Evolutionary conservation across 805 yeast species (phyloP).

Genomic region (Kuraishia borneana): DNA sequence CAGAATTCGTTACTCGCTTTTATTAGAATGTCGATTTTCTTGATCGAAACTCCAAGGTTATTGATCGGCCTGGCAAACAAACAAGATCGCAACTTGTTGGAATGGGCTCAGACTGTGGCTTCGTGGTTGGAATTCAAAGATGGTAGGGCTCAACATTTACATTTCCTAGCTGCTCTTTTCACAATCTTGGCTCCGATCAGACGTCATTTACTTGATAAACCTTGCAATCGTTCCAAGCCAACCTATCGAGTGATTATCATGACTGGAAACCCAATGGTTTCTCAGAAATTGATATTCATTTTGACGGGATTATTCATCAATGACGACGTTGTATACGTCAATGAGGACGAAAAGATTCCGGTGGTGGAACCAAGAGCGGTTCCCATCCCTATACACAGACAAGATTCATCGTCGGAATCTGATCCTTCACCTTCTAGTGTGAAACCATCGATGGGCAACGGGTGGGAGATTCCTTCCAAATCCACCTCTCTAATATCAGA

Average conservation of each 20-base stretch:
- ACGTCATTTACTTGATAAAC: slow-evolving; percentile 21
- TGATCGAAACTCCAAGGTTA: slow-evolving; percentile 34
- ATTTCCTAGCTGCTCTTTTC: slow-evolving; percentile 36
- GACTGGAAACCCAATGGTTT: slow-evolving; percentile 47
- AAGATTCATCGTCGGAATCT: background rate
- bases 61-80: slow-evolving; percentile 28
- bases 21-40: slow-evolving; percentile 24
- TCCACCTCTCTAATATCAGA: slow-evolving; percentile 11
- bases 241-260: slow-evolving; percentile 34
- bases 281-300: slow-evolving; percentile 41
- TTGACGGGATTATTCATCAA: slow-evolving; percentile 38
- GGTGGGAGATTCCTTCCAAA: slow-evolving; percentile 32
- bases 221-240: slow-evolving; percentile 15
- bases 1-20: slow-evolving; percentile 23
- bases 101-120: slow-evolving; percentile 41
- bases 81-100: slow-evolving; percentile 24
- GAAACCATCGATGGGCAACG: slow-evolving; percentile 9
- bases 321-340: slow-evolving; percentile 9
- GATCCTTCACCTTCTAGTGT: background rate
- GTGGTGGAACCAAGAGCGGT: background rate
- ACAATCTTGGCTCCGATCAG: slow-evolving; percentile 32
- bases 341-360: slow-evolving; percentile 3
- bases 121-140: slow-evolving; percentile 49
- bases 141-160: slow-evolving; percentile 13
- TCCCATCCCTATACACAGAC: background rate